A percentile compares a stretch with the other conserved stretches of the same genome.
These are phyloP conservation scores for Biscutella auriculata DNA, from an alignment of 441 rosid species.

Conservation along the genomic window DNA sequence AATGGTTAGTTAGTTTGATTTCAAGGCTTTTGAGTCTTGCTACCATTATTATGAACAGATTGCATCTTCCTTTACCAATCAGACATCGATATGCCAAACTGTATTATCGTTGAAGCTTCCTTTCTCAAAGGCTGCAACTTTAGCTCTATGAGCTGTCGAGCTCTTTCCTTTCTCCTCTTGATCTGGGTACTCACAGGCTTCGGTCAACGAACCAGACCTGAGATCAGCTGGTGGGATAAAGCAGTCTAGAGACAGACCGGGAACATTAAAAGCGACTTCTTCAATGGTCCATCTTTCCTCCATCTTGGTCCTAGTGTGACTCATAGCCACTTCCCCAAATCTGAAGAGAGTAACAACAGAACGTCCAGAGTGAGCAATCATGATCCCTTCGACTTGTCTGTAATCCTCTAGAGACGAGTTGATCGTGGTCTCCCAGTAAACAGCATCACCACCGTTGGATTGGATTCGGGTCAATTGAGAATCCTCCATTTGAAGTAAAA, in stretches of 20 bases:
- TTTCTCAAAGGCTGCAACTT: slow-evolving; percentile 60
- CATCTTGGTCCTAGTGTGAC: slow-evolving; percentile 86
- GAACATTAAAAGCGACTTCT: slow-evolving; percentile 88
- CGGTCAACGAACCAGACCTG: slow-evolving; percentile 39
- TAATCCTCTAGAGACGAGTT: slow-evolving; percentile 69
- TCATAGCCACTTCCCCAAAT: slow-evolving; percentile 81
- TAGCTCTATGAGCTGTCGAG: slow-evolving; percentile 33
- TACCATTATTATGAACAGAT: slow-evolving; percentile 10
- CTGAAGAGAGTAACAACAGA: slow-evolving; percentile 74
- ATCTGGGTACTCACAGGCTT: slow-evolving; percentile 39
- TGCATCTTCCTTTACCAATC: slow-evolving; percentile 4
- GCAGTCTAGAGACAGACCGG: slow-evolving; percentile 74
- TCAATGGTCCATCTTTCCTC: slow-evolving; percentile 87
- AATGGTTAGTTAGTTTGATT: slow-evolving; percentile 12
- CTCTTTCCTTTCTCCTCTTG: slow-evolving; percentile 56
- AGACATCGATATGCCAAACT: slow-evolving; percentile 19
- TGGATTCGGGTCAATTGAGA: slow-evolving; percentile 84
- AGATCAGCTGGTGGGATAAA: slow-evolving; percentile 85
- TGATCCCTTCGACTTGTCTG: slow-evolving; percentile 72
- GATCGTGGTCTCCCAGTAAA: slow-evolving; percentile 86
- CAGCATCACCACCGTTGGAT: slow-evolving; percentile 69
- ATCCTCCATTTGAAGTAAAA: slow-evolving; percentile 73
- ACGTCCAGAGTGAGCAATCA: slow-evolving; percentile 87
- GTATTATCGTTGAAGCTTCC: neutral
- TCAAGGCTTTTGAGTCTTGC: neutral